Evolutionary conservation across 1,284 basidiomycete genomes (phyloP).

Genomic region (Marasmius oreades): DNA sequence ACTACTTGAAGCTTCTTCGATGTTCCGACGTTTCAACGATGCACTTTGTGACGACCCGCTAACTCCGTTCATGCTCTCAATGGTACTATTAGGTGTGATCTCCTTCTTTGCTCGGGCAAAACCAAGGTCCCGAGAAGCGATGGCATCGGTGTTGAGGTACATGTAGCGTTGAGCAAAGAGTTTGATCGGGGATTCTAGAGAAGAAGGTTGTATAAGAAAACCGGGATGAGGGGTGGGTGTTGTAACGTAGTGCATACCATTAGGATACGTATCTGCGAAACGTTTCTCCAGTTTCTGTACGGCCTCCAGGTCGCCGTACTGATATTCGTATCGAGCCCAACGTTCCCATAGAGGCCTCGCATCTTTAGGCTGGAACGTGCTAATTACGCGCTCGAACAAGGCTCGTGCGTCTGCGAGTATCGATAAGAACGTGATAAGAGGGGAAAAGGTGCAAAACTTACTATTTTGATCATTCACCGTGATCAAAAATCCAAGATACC

Average conservation of each 20-base stretch:
- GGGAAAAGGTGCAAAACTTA: conserved; percentile 32
- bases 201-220: neutral
- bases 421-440: conserved; percentile 7
- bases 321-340: conserved; percentile 95
- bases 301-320: conserved; percentile 89
- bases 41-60: conserved; percentile 3
- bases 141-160: conserved; percentile 87
- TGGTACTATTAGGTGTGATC: conserved; percentile 10
- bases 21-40: conserved; percentile 6
- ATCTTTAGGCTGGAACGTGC: conserved; percentile 74
- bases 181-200: conserved; percentile 82
- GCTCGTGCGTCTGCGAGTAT: conserved; percentile 80
- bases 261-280: conserved; percentile 84
- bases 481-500: conserved; percentile 91
- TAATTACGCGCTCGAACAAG: conserved; percentile 87
- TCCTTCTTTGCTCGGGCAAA: conserved; percentile 51
- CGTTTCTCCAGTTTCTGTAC: conserved; percentile 88
- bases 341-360: conserved; percentile 91
- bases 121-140: conserved; percentile 87
- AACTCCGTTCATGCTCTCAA: neutral
- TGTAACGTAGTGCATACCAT: conserved; percentile 45
- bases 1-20: neutral
- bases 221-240: conserved; percentile 3
- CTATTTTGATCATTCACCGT: conserved; percentile 95
- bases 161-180: conserved; percentile 88